Evolutionary conservation across 257 asterid species (phyloP).

Genomic region (Gentiana straminea): DNA sequence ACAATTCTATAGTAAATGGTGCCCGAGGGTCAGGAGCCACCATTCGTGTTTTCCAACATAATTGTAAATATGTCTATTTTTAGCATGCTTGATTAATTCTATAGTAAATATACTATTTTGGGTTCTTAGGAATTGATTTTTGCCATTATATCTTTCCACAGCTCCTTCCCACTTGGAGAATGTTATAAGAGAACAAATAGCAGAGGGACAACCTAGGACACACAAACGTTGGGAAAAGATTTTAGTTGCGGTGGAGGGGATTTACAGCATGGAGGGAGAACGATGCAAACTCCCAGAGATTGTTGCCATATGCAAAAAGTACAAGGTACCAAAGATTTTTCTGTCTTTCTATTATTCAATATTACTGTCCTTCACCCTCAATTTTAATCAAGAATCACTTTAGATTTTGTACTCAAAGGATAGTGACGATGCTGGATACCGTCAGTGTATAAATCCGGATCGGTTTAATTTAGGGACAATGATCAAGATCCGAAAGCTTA

Average conservation of each 20-base stretch:
- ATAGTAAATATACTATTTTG: neutral
- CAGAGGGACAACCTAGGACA: slow-evolving; percentile 18
- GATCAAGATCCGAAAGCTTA: neutral
- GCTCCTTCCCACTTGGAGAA: slow-evolving; percentile 88
- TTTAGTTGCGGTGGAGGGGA: slow-evolving; percentile 46
- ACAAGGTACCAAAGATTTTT: slow-evolving; percentile 43
- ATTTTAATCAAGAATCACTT: too few relatives aligned
- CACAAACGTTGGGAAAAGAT: slow-evolving; percentile 96
- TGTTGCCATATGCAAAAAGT: slow-evolving; percentile 85
- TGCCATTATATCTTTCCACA: slow-evolving; percentile 19
- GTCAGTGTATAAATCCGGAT: too few relatives aligned
- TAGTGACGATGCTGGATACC: too few relatives aligned
- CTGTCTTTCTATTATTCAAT: neutral
- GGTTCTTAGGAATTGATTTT: slow-evolving; percentile 2
- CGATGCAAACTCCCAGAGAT: slow-evolving; percentile 90
- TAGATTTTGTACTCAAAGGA: too few relatives aligned
- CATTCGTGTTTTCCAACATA: slow-evolving; percentile 78
- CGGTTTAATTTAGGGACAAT: too few relatives aligned
- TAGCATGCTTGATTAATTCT: slow-evolving; percentile 1
- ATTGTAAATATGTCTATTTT: slow-evolving; percentile 37
- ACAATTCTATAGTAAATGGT: slow-evolving; percentile 89
- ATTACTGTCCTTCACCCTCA: too few relatives aligned
- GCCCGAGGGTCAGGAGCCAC: slow-evolving; percentile 39
- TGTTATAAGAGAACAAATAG: slow-evolving; percentile 78
- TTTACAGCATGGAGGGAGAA: slow-evolving; percentile 71